Base-by-base conservation (phyloP, 1,284 basidiomycete species). In the Albatrellus sp. region DNA sequence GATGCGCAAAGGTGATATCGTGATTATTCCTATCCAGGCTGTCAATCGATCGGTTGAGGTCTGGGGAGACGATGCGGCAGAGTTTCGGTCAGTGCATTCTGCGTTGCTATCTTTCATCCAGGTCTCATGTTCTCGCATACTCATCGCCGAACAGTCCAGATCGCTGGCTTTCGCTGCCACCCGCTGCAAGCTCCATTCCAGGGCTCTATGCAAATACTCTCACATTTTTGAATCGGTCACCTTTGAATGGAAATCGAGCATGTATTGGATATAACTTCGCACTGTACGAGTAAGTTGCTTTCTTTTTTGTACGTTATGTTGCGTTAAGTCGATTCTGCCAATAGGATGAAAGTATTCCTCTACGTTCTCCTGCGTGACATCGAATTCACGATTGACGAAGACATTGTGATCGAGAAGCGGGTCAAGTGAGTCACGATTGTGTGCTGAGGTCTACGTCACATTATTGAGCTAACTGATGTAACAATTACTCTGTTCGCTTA, bases 221-320 rank as follows among this genome's bases (percentile, higher is more conserved):
- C 45, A 81, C 81, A 13, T 88, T 86, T 62, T 60, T 82, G 40
- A 70, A 68, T 49, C 73, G 72, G 45, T 67, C 64, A 48, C 55
- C 66, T 10, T 50, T 66, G 37, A 70, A 68, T 46, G 80, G 80
- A 19, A 72, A 75, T 50, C 63, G 83, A 45, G 75, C 77, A 34
- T 85, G 81, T 57, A 82, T 85, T 52, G 80, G 82, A 6, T 84
- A 75, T 57, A 70, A 72, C 52, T 85, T 87, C 54, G 80, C 82
- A 6, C 54, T 87, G 38, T 68, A 69, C 20, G 80, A 87, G 77
- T 79, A 56, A 63, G 75, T 72, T 10, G 31, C 44, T 37, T 16
- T 41, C 19, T 46, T 45, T 46, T 34, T 48, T 20, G 13, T 42
- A 20, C n/a, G 8, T 7, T 9, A 1, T 20, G 8, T 50, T 38